Evolutionary conservation across 305 asterid genomes (phyloP), one percentile per base, ranked within the genome.

Genomic region (Fraxinus floribunda): DNA sequence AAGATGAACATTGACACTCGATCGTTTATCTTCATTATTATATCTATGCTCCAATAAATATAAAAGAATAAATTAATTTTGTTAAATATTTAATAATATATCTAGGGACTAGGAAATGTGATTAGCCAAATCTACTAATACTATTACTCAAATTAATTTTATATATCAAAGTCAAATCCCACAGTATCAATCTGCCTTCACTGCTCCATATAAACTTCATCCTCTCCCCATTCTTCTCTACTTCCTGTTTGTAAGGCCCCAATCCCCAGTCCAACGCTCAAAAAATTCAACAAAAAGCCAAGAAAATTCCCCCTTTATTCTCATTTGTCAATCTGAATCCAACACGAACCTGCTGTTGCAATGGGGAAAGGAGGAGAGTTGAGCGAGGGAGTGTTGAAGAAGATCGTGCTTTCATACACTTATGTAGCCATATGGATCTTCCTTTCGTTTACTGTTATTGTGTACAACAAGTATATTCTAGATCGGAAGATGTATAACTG

Each of bases 401-500:
- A 78, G 75, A 78, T 78, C 75, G 36, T 78, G 11, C 76, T 78
- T 15, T 62, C 80, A n/a, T 77, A 77, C 80, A 77, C 80, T 18
- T 77, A 77, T 24, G 71, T 77, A 10, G 70, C 80, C 44, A 77
- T 77, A 29, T 77, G 80, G 80, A 77, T 77, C 44, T 77, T 77
- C 70, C 80, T 77, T 34, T 77, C 80, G 29, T 77, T 77, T 34
- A 49, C 80, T 2, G 80, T 77, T 13, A 77, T 77, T 35, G 80
- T 77, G 5, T 77, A 77, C 80, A 77, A 77, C 70, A 77, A 77
- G 44, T 76, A 76, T 34, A 76, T 77, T 24, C 81, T 78, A 3
- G 81, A 78, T 38, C 81, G 81, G 5, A 78, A 78, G 75, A 78
- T 78, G 81, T 78, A 78, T 4, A 78, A 78, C 64, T 78, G 81